These are phyloP conservation scores for Elongisporangium anandrum DNA, from an alignment of 352 stramenopile genomes.

Conservation along the genomic window DNA sequence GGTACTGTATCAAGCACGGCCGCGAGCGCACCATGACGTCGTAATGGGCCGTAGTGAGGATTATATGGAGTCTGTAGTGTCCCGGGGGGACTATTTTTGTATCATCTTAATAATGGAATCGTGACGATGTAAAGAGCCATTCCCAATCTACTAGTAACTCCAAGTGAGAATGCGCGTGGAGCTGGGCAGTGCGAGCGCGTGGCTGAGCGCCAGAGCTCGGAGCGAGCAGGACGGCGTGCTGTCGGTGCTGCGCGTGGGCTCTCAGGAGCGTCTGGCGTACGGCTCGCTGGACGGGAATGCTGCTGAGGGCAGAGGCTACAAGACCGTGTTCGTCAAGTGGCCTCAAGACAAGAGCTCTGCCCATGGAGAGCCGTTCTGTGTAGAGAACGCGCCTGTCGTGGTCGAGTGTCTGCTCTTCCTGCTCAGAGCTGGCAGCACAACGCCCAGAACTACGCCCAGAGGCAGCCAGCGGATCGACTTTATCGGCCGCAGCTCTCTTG, in stretches of 20 bases:
- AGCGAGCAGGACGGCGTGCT: constrained; percentile 33
- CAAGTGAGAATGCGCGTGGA: constrained; percentile 31
- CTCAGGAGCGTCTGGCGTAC: constrained; percentile 18
- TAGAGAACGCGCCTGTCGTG: constrained; percentile 10
- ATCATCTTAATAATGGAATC: constrained; percentile 2
- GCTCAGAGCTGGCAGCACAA: constrained; percentile 5
- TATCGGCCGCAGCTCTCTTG: constrained; percentile 23
- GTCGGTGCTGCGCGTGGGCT: constrained; percentile 17
- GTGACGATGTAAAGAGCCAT: neutral
- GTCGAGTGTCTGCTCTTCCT: constrained; percentile 38
- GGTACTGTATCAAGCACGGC: constrained; percentile 87
- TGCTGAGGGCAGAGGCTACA: constrained; percentile 8
- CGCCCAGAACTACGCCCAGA: neutral
- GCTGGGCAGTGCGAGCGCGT: constrained; percentile 31
- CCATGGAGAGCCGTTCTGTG: constrained; percentile 6
- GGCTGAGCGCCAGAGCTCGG: constrained; percentile 20
- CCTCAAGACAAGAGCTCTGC: constrained; percentile 6
- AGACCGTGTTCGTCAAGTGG: constrained; percentile 24
- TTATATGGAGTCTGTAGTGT: constrained; percentile 16
- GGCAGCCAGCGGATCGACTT: constrained; percentile 20
- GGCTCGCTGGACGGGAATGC: constrained; percentile 10
- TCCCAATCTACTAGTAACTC: neutral
- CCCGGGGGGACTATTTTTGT: neutral
- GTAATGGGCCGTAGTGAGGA: constrained; percentile 17
- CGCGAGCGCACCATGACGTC: constrained; percentile 64